phyloP scores from a whole-genome alignment of 1,284 basidiomycete species.

The Exobasidium cylindrosporum region DNA sequence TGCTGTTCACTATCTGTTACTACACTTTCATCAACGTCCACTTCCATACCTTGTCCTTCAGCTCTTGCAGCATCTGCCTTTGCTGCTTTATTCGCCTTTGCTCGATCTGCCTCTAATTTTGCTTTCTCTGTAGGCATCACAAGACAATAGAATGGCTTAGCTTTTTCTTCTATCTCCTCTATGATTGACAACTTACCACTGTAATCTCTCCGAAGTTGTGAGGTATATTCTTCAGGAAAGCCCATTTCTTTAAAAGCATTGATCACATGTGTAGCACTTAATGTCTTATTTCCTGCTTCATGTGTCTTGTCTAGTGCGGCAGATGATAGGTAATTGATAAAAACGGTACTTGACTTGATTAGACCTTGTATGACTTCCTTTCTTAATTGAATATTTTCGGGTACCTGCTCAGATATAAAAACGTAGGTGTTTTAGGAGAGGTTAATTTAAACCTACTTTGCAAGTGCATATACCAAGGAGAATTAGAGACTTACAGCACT shows the following conservation, averaged over 20 bases:
- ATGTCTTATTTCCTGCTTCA: constrained; percentile 25
- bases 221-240: constrained; percentile 20
- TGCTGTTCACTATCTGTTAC: neutral
- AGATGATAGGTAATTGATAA: constrained; percentile 24
- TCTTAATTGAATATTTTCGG: constrained; percentile 23
- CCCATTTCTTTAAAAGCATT: constrained; percentile 25
- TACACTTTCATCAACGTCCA: neutral
- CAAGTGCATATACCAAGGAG: neutral
- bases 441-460: no score
- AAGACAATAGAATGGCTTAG: no score
- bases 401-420: constrained; percentile 16
- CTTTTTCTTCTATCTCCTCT: constrained; percentile 2
- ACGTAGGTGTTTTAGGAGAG: no score
- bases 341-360: constrained; percentile 24
- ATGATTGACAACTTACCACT: constrained; percentile 6
- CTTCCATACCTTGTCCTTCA: neutral
- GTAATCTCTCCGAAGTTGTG: constrained; percentile 21
- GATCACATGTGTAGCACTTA: constrained; percentile 19
- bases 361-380: constrained; percentile 22
- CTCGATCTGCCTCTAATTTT: neutral
- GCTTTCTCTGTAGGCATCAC: constrained; percentile 5
- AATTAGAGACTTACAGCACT: constrained; percentile 12
- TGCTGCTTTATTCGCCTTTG: neutral
- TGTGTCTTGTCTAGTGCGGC: constrained; percentile 24
- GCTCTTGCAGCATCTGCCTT: neutral